These are phyloP conservation scores for Alloteropsis angusta DNA, from an alignment of 202 grass and related monocot genomes.

Conservation along the genomic window DNA sequence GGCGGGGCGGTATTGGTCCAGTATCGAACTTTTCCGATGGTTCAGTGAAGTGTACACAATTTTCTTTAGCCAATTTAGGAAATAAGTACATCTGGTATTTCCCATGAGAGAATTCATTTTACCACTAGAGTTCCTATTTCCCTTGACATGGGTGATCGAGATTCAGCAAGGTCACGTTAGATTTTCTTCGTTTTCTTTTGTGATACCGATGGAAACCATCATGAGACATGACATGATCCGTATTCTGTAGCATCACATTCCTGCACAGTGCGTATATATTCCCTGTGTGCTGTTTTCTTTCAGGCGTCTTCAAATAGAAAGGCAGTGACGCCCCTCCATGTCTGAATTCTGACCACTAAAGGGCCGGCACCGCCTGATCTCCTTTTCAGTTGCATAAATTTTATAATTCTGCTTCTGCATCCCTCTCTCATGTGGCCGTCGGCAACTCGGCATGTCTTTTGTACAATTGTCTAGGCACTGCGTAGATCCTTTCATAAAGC, in stretches of 20 bases:
- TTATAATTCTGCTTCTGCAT: not conserved
- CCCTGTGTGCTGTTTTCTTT: not conserved
- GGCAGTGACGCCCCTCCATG: not conserved
- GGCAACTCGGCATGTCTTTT: not conserved
- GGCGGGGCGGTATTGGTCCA: too few relatives aligned
- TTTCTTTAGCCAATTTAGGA: not conserved
- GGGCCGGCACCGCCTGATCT: not conserved
- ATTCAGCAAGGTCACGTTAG: not conserved
- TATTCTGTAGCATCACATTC: slow-evolving; percentile 11
- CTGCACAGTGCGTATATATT: not conserved
- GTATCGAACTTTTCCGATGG: not conserved
- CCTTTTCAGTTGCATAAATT: not conserved
- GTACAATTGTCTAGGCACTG: not conserved
- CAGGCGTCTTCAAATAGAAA: not conserved
- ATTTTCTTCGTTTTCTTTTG: not conserved
- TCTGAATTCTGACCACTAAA: not conserved
- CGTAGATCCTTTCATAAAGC: not conserved
- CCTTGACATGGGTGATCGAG: not conserved
- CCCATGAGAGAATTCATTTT: not conserved
- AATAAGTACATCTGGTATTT: not conserved
- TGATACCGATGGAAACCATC: not conserved
- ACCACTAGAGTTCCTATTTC: not conserved
- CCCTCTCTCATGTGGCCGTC: not conserved
- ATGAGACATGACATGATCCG: not conserved
- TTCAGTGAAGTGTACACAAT: not conserved